Conservation (phyloP, 2,329 filamentous ascomycete species). For the Basipetospora chlamydospora region DNA sequence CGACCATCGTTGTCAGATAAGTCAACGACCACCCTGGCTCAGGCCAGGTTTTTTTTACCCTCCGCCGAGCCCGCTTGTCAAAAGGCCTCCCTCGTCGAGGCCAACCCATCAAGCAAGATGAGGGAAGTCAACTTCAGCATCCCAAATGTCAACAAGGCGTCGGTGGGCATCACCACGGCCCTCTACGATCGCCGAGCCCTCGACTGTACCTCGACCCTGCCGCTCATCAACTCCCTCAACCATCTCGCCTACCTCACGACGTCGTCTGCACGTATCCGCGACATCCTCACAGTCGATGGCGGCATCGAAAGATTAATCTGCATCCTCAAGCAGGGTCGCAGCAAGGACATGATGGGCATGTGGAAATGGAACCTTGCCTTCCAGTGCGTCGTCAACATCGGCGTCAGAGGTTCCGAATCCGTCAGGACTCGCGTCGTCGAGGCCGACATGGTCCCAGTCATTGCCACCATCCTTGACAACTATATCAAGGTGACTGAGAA, state of each 20-base stretch:
- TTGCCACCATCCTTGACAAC: slow-evolving; percentile 94
- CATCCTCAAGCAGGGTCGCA: slow-evolving; percentile 93
- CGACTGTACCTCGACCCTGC: slow-evolving; percentile 94
- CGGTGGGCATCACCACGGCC: slow-evolving; percentile 94
- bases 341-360: slow-evolving; percentile 99
- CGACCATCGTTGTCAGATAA: too few species aligned
- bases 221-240: slow-evolving; percentile 96
- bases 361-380: slow-evolving; percentile 99
- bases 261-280: slow-evolving; percentile 89
- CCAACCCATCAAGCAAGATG: slow-evolving; percentile 46
- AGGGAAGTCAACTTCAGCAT: slow-evolving; percentile 99
- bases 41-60: neutral
- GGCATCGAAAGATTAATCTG: slow-evolving; percentile 92
- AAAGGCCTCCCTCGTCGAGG: neutral
- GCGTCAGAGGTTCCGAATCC: slow-evolving; percentile 84
- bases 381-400: slow-evolving; percentile 98
- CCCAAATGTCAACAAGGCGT: slow-evolving; percentile 98
- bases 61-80: neutral
- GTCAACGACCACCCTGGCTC: neutral
- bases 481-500: slow-evolving; percentile 95
- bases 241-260: slow-evolving; percentile 97
- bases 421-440: slow-evolving; percentile 93
- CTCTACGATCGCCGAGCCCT: slow-evolving; percentile 94
- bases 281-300: slow-evolving; percentile 97
- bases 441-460: slow-evolving; percentile 97